Base-by-base conservation (phyloP, 352 stramenopile species). In the Pythium vanterpoolii region DNA sequence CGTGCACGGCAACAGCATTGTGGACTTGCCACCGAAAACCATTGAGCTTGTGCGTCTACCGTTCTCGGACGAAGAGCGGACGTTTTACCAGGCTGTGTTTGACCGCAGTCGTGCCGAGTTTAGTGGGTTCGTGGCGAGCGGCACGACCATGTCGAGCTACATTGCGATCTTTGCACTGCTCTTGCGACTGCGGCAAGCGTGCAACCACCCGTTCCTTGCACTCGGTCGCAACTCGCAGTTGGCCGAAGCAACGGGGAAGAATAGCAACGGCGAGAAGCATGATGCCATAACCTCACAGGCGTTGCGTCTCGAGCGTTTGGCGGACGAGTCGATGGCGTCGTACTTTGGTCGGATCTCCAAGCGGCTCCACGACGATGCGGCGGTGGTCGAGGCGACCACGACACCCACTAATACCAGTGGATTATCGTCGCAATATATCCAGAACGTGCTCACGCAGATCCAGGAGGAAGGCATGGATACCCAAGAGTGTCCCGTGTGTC, bases 111-210 rank as follows among this genome's bases (percentile, higher is more conserved):
- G 83, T n/a, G 84, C 79, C 30, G 82, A 95, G 66, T 97, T 97
- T 63, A 90, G 95, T 40, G 88, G 88, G 0, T 96, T 88, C 51
- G 83, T 96, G 16, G 73, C 87, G 0, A 87, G 74, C 28, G 90
- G 90, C 19, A 71, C 78, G 19, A 77, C 75, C 11, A 88, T 72
- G 45, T 77, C 73, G 18, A 96, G 83, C 56, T 97, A 97, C 56
- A 76, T 94, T 6, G 86, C 80, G 16, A 97, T 97, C 56, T 93
- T 97, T 31, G 84, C 87, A 19, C 68, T 97, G 24, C 65, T 97
- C 44, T 52, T 96, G 44, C 79, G 87, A 1, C 74, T 97, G 6
- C 85, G 90, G 8, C 90, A 97, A 71, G 90, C 90, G 14, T 97
- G 90, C 43, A 73, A 97, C 72, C 88, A 96, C 50, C 90, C 90